Evolutionary conservation across 495 filamentous ascomycete species (phyloP).

Genomic region (Hypomontagnella monticulosa): DNA sequence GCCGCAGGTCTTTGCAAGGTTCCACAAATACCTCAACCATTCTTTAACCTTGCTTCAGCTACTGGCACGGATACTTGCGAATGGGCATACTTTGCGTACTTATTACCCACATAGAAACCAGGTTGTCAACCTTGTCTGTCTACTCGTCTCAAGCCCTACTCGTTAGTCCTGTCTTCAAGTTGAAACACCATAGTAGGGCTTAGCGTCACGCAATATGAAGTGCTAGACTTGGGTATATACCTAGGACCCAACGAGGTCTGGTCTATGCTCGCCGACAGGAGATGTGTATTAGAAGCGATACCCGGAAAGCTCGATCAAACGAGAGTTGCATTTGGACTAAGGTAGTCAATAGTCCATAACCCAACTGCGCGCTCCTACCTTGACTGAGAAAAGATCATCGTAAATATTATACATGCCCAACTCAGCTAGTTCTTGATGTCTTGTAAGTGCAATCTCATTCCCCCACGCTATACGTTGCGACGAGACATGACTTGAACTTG

Average conservation of each 20-base stretch:
- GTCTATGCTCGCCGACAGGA: neutral
- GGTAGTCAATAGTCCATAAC: slow-evolving; percentile 18
- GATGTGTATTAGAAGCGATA: neutral
- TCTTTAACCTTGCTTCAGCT: slow-evolving; percentile 3
- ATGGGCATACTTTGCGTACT: neutral
- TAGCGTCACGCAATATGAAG: slow-evolving; percentile 12
- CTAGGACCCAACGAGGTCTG: neutral
- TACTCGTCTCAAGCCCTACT: neutral
- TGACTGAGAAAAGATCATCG: slow-evolving; percentile 28
- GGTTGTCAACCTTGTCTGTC: slow-evolving; percentile 2
- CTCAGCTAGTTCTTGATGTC: slow-evolving; percentile 7
- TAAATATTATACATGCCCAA: neutral
- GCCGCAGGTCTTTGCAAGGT: slow-evolving; percentile 11
- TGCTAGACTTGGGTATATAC: neutral
- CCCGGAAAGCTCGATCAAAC: neutral
- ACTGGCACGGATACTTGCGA: neutral
- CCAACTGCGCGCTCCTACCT: slow-evolving; percentile 10
- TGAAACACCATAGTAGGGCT: slow-evolving; percentile 15
- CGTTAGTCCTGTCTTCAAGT: slow-evolving; percentile 2
- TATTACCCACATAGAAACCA: slow-evolving; percentile 10
- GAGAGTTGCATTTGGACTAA: slow-evolving; percentile 15
- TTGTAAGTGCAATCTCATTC: neutral
- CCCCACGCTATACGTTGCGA: neutral
- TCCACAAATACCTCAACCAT: slow-evolving; percentile 27
- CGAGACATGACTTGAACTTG: neutral